These are phyloP conservation scores for Ogataea chonburiensis DNA, from an alignment of 805 yeast species.

Conservation along the genomic window DNA sequence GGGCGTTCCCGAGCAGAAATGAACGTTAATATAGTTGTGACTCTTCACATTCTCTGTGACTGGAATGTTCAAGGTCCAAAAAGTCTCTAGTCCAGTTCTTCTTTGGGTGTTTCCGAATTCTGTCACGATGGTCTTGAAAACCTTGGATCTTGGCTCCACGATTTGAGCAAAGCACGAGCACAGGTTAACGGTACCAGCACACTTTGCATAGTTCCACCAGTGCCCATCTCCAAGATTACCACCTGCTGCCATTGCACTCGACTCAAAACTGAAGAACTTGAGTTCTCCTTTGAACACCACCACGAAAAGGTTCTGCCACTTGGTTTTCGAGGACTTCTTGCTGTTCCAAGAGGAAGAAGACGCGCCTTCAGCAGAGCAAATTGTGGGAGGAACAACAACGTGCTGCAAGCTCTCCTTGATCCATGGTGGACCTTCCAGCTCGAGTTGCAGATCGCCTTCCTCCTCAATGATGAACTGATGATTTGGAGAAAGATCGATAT, in stretches of 20 bases:
- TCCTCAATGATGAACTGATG: constrained; percentile 32
- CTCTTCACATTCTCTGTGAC: constrained; percentile 32
- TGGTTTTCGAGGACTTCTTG: constrained; percentile 14
- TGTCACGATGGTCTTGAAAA: constrained; percentile 18
- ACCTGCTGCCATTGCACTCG: constrained; percentile 22
- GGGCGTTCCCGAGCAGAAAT: constrained; percentile 64
- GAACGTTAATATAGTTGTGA: constrained; percentile 38
- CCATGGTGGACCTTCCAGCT: constrained; percentile 74
- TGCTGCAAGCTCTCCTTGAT: constrained; percentile 68
- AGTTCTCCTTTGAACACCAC: constrained; percentile 69
- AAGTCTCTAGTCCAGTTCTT: constrained; percentile 36
- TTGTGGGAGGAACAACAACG: constrained; percentile 20
- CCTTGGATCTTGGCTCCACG: constrained; percentile 35
- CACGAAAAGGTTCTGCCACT: constrained; percentile 54
- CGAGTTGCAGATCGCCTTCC: constrained; percentile 58
- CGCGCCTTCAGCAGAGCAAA: background rate
- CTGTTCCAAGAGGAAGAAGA: constrained; percentile 3
- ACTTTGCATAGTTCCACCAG: constrained; percentile 64
- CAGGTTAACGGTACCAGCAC: constrained; percentile 51
- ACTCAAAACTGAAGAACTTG: constrained; percentile 51
- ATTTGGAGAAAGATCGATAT: constrained; percentile 7
- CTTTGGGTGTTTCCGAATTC: constrained; percentile 27
- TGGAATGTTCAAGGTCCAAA: constrained; percentile 61
- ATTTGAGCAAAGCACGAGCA: constrained; percentile 52
- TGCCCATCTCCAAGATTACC: constrained; percentile 49